Conservation (phyloP, 306 rosid species). For the Inga leiocalycina region DNA sequence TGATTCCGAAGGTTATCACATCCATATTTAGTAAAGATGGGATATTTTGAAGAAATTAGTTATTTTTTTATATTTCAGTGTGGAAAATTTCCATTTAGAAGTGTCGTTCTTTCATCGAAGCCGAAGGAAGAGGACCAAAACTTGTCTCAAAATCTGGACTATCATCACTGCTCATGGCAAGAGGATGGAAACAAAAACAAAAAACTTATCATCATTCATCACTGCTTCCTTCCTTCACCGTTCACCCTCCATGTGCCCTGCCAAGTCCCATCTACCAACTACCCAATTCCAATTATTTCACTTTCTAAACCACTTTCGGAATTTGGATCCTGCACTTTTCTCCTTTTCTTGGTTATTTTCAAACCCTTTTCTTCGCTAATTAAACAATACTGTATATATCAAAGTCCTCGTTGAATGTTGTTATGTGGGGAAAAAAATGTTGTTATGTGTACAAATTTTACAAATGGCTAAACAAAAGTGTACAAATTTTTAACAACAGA, state of each 20-base stretch:
- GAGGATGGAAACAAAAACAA: neutral
- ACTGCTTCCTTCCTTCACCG: neutral
- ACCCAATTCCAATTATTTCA: neutral
- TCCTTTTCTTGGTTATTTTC: neutral
- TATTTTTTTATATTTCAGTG: neutral
- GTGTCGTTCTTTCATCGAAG: neutral
- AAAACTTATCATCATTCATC: neutral
- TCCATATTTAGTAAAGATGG: constrained; percentile 48
- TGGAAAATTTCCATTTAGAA: neutral
- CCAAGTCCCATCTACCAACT: neutral
- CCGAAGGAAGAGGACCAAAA: neutral
- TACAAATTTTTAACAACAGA: too few species aligned
- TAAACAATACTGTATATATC: neutral
- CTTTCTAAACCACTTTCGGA: neutral
- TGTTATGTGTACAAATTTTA: too few species aligned
- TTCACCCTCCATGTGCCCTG: neutral
- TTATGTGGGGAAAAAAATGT: too few species aligned
- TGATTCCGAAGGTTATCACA: constrained; percentile 74
- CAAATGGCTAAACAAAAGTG: too few species aligned
- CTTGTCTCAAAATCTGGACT: neutral
- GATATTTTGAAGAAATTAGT: neutral
- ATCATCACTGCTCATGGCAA: neutral
- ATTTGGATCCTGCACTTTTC: neutral
- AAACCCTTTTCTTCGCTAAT: neutral
- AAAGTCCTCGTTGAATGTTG: too few species aligned